These are phyloP conservation scores for Stellera chamaejasme DNA, from an alignment of 345 rosid genomes.

Conservation along the genomic window DNA sequence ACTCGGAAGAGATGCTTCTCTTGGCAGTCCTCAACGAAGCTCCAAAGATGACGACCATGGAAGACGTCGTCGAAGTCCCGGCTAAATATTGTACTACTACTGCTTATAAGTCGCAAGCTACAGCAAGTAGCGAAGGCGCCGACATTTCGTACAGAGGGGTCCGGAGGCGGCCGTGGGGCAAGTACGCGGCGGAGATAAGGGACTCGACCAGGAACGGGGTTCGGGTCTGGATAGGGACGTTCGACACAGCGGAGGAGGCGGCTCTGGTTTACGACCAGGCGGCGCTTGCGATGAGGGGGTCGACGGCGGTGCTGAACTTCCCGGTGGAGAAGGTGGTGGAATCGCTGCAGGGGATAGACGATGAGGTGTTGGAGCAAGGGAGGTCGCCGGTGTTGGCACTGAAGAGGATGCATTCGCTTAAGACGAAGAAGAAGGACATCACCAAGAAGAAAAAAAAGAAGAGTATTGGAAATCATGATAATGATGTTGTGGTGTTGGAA, in stretches of 20 bases:
- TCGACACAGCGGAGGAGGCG: slow-evolving; percentile 55
- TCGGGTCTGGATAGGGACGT: slow-evolving; percentile 64
- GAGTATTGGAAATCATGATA: too few relatives aligned
- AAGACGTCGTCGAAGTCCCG: background rate
- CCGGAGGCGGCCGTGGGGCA: slow-evolving; percentile 59
- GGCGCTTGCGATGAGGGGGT: slow-evolving; percentile 51
- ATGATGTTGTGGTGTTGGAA: slow-evolving; percentile 37
- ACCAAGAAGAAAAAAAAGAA: slow-evolving; percentile 32
- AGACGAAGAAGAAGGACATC: slow-evolving; percentile 13
- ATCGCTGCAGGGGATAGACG: slow-evolving; percentile 38
- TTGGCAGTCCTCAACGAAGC: slow-evolving; percentile 32
- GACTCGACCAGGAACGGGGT: slow-evolving; percentile 59
- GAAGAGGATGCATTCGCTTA: slow-evolving; percentile 41
- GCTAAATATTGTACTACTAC: too few relatives aligned
- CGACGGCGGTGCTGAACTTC: slow-evolving; percentile 45
- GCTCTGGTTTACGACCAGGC: slow-evolving; percentile 73
- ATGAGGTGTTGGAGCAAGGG: slow-evolving; percentile 20
- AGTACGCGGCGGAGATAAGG: slow-evolving; percentile 61
- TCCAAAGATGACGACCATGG: background rate
- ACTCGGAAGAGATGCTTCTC: slow-evolving; percentile 58
- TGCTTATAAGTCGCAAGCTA: slow-evolving; percentile 7
- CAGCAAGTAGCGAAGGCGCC: slow-evolving; percentile 2
- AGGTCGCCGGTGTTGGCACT: slow-evolving; percentile 44
- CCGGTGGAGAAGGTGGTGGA: slow-evolving; percentile 31
- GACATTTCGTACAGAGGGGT: slow-evolving; percentile 39